phyloP scores from a whole-genome alignment of 129 eudicot species.

The Calendula officinalis region DNA sequence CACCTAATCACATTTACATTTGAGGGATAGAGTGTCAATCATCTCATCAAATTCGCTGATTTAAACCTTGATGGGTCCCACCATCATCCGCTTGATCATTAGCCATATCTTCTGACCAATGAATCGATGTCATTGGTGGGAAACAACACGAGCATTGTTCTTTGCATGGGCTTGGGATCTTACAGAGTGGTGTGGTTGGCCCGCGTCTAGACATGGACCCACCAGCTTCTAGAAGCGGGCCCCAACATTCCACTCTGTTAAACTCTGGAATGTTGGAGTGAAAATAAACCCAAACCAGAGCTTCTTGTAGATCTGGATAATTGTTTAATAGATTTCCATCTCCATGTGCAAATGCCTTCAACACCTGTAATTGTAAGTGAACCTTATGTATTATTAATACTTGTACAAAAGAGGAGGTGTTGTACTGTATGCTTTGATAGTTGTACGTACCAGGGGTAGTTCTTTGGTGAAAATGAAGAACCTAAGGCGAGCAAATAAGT shows the following conservation, averaged over 20 bases:
- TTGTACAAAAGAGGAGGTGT: not conserved
- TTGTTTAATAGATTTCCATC: constrained; percentile 67
- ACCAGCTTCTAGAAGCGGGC: constrained; percentile 63
- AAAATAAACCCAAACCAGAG: constrained; percentile 83
- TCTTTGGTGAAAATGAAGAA: constrained; percentile 87
- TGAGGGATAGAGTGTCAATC: not conserved
- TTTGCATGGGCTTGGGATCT: constrained; percentile 47
- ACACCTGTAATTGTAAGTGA: constrained; percentile 37
- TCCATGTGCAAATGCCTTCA: constrained; percentile 87
- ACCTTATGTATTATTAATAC: constrained; percentile 7
- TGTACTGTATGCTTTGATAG: constrained; percentile 3
- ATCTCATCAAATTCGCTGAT: constrained; percentile 18
- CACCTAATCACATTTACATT: constrained; percentile 14
- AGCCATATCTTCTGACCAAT: constrained; percentile 43
- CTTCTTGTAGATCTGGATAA: constrained; percentile 68
- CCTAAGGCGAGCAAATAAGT: constrained; percentile 70
- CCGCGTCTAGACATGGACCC: constrained; percentile 31
- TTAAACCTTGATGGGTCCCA: constrained; percentile 19
- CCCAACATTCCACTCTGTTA: constrained; percentile 93
- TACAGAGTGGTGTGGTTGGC: not conserved
- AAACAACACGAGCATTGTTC: constrained; percentile 64
- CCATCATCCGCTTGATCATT: not conserved
- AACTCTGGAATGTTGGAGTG: constrained; percentile 80
- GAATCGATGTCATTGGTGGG: constrained; percentile 63
- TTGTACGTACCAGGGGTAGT: constrained; percentile 73